phyloP scores from a whole-genome alignment of 2,329 filamentous ascomycete genomes.

The Blastomyces emzantsi region DNA sequence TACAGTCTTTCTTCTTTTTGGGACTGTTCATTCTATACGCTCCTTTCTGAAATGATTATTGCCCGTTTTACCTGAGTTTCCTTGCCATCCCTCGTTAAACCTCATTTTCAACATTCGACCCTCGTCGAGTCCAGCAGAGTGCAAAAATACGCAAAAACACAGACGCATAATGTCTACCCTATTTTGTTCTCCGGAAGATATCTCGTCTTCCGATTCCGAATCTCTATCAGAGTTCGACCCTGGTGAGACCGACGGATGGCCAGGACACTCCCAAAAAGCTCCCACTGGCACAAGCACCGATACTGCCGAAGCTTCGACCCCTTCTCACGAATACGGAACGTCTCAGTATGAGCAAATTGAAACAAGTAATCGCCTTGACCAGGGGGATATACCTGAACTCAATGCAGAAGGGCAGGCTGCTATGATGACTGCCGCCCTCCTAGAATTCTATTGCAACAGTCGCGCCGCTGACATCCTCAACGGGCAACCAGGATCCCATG shows the following conservation, averaged over 20 bases:
- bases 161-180: constrained; percentile 28
- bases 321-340: background rate
- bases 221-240: constrained; percentile 23
- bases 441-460: constrained; percentile 38
- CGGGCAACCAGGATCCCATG: constrained; percentile 27
- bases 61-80: background rate
- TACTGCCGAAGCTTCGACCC: background rate
- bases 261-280: background rate
- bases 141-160: background rate
- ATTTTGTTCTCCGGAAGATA: constrained; percentile 33
- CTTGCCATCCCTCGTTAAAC: background rate
- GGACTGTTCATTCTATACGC: constrained; percentile 1
- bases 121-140: background rate
- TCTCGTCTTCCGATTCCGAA: constrained; percentile 30
- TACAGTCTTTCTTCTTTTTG: background rate
- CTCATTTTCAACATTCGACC: background rate
- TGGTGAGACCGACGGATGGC: constrained; percentile 11
- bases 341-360: constrained; percentile 7
- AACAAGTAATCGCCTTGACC: constrained; percentile 12
- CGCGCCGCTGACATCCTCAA: constrained; percentile 40
- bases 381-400: constrained; percentile 18
- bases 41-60: constrained; percentile 4
- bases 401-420: constrained; percentile 32
- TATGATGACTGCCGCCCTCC: constrained; percentile 36
- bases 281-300: background rate